Evolutionary conservation across 148 eudicot genomes (phyloP).

Genomic region (Heliamphora exappendiculata): DNA sequence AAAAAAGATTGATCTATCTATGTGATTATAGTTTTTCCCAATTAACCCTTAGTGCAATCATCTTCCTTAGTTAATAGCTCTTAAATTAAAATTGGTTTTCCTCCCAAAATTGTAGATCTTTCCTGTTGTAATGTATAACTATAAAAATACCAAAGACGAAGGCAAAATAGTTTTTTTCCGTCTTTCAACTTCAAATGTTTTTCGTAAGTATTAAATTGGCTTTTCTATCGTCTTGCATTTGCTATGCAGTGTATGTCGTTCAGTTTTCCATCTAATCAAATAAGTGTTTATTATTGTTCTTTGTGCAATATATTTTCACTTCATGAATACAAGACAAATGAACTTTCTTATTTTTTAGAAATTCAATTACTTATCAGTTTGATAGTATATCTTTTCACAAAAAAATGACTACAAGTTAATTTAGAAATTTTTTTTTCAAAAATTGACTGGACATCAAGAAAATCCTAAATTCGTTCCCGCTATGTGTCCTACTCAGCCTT

Average conservation of each 20-base stretch:
- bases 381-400: background rate
- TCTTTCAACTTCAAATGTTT: no score
- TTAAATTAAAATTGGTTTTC: no score
- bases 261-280: background rate
- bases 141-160: no score
- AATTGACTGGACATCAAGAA: slow-evolving; percentile 73
- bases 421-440: slow-evolving; percentile 25
- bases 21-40: no score
- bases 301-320: background rate
- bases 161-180: no score
- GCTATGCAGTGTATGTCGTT: background rate
- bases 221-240: background rate
- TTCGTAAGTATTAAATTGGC: background rate
- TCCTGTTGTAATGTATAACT: no score
- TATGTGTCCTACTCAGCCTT: slow-evolving; percentile 72
- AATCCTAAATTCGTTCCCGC: slow-evolving; percentile 87
- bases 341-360: background rate
- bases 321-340: background rate
- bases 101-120: no score
- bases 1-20: no score
- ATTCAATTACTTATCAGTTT: background rate
- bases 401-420: background rate
- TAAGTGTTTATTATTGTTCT: background rate
- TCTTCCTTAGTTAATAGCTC: no score
- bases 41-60: no score